These are phyloP conservation scores for Aegilops sharonensis DNA, from an alignment of 176 grass and related monocot species.

Conservation along the genomic window DNA sequence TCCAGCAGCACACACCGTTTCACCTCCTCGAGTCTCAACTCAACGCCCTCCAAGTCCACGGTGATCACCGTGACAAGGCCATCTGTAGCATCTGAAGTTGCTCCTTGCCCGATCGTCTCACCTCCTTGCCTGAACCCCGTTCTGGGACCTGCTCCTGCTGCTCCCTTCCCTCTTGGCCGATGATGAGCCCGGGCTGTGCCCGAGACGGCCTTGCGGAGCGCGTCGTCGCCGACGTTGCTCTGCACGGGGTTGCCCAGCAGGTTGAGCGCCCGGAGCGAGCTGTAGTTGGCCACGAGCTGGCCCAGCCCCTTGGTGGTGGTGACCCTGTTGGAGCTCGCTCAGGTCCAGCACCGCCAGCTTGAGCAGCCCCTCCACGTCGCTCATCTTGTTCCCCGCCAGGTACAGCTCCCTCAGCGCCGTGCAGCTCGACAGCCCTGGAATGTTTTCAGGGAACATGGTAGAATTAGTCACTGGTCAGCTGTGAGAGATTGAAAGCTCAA, in stretches of 20 bases:
- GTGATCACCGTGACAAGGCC: background rate
- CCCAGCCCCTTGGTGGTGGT: slow-evolving; percentile 77
- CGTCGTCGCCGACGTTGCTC: slow-evolving; percentile 69
- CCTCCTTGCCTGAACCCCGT: background rate
- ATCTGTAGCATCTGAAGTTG: background rate
- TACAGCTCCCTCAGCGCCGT: slow-evolving; percentile 82
- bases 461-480: too few species aligned
- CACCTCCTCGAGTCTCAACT: too few species aligned
- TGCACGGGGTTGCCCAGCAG: slow-evolving; percentile 82
- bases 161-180: slow-evolving; percentile 10
- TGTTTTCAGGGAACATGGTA: too few species aligned
- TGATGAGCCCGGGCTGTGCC: slow-evolving; percentile 34
- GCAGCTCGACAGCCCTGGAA: slow-evolving; percentile 63
- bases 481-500: too few species aligned
- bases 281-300: slow-evolving; percentile 90
- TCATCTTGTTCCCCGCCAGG: slow-evolving; percentile 93
- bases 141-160: slow-evolving; percentile 24
- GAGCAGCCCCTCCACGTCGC: slow-evolving; percentile 80
- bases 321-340: slow-evolving; percentile 67
- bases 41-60: background rate
- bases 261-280: slow-evolving; percentile 73
- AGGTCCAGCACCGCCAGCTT: slow-evolving; percentile 80
- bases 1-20: background rate
- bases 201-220: slow-evolving; percentile 57
- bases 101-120: background rate